Conservation (phyloP, 2,329 filamentous ascomycete genomes). For the Phialocephala subalpina region DNA sequence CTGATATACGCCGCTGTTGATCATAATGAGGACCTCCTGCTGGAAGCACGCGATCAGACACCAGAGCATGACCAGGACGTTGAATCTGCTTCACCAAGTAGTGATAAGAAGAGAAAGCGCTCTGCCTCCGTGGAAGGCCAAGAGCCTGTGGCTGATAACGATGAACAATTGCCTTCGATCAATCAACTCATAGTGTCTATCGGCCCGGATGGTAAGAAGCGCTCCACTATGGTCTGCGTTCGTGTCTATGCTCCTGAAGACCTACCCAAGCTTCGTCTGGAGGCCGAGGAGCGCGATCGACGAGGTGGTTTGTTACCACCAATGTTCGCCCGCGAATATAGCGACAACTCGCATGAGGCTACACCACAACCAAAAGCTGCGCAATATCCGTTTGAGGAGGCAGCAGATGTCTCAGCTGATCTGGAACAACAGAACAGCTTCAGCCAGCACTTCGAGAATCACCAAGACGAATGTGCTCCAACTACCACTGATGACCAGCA, state of each 20-base stretch:
- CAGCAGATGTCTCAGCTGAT: background rate
- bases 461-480: background rate
- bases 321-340: background rate
- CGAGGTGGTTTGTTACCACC: no score
- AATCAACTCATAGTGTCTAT: background rate
- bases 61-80: background rate
- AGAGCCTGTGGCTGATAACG: background rate
- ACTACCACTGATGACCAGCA: no score
- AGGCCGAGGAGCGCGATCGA: no score
- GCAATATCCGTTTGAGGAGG: background rate
- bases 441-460: background rate
- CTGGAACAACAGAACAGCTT: background rate
- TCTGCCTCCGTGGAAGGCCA: background rate
- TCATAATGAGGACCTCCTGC: background rate
- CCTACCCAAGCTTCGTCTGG: background rate
- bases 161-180: background rate
- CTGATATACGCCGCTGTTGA: background rate
- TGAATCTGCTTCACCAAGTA: background rate
- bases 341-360: background rate
- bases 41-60: background rate
- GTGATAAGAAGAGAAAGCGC: background rate
- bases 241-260: background rate
- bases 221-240: background rate
- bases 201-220: background rate
- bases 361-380: background rate